Evolutionary conservation across 1,284 basidiomycete genomes (phyloP), one percentile per base, ranked within the genome.

Genomic region (Grifola frondosa): DNA sequence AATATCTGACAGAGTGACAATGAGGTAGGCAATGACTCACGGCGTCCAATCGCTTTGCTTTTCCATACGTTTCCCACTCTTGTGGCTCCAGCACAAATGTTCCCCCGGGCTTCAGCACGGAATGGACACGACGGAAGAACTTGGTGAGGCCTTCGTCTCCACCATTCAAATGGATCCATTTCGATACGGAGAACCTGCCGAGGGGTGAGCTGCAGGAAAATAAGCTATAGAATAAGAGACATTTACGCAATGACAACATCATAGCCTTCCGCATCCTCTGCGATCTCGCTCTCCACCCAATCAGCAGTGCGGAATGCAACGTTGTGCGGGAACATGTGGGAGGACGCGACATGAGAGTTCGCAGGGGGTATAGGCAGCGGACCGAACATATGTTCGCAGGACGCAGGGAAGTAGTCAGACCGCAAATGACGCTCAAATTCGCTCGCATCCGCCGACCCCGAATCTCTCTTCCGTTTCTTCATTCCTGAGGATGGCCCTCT

Each of bases 121-220:
- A 56, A 49, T 80, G 68, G 0, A 81, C 77, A 16, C 80, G 76
- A 3, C 58, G 63, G 56, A 92, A 91, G 61, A 91, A 89, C 1
- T 50, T 47, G 33, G 62, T 53, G 10, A 92, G 51, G 0, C 80
- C 88, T 1, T 76, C 74, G 53, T 92, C 89, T 10, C 86, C 85
- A 8, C 69, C 68, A 51, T 91, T 83, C 3, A 92, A 67, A 61
- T 92, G 89, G 20, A 92, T 88, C 89, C 90, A 92, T 63, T 91
- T 92, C 0, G 88, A 79, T 32, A 92, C 67, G 0, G 89, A 92
- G 48, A 92, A 81, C 2, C 88, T 91, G 53, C 3, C 12, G n/a
- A n/a, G n/a, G n/a, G n/a, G n/a, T n/a, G n/a, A n/a, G n/a, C n/a
- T 13, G 8, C 26, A 26, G 15, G 13, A 28, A 42, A 19, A 29